Evolutionary conservation across 306 rosid species (phyloP), one percentile per base, ranked within the genome.

Genomic region (Dalbergia cultrata): DNA sequence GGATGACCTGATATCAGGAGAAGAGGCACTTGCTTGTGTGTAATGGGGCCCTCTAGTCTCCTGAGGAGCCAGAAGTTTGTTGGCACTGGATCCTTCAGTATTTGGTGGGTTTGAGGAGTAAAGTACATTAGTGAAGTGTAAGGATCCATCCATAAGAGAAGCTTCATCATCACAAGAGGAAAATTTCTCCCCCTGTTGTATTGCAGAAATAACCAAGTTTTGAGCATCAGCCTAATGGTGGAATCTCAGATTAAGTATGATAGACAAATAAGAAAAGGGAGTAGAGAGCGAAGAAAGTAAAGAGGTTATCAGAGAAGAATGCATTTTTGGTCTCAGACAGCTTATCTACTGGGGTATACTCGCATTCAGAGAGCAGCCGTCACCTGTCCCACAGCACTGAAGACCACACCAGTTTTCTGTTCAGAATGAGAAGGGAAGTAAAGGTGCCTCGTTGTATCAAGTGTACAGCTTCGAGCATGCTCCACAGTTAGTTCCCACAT

Each of bases 401-500:
- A 93, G 77, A 90, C 93, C n/a, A 93, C 94, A 37, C 94, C 96
- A 67, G 89, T 75, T 86, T 84, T 91, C 73, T 78, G 87, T 67
- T 89, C 89, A 71, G 90, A 88, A 79, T 75, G 45, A 17, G 85
- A 70, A 76, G 91, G 87, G 77, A 74, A 74, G 83, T 92, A 86
- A 66, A 93, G 33, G 50, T 61, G 78, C 74, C 87, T 81, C 75
- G 77, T 82, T 53, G 77, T 68, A 75, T 91, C 97, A 33, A 90
- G 85, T 67, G 83, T 75, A 60, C 99, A 95, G 69, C 92, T 95
- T 80, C 93, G 88, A 57, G 99, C 98, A 89, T 95, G 99, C 83
- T 95, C 98, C 77, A 91, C 87, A 3, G 97, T 93, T 77, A 90
- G 87, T 78, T 96, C 99, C 98, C 99, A 96, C 98, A 96, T 96